Conservation (phyloP, 176 grass and related monocot species). For the Ensete ventricosum region DNA sequence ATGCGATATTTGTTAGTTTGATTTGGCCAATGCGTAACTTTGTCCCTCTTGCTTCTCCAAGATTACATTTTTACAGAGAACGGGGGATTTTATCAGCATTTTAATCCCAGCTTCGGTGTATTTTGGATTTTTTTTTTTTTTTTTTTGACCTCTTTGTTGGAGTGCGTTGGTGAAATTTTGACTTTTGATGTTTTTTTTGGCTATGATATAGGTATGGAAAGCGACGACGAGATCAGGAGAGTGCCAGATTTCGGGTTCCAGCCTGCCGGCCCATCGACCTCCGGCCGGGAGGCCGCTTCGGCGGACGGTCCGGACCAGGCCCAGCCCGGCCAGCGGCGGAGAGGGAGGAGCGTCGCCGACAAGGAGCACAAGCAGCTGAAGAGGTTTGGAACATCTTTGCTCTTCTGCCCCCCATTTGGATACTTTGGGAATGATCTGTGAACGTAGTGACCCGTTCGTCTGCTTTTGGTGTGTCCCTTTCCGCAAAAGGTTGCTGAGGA, state of each 20-base stretch:
- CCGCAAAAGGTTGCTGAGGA: conserved; percentile 14
- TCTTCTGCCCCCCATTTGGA: neutral
- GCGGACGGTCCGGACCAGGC: conserved; percentile 7
- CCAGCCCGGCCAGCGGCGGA: conserved; percentile 48
- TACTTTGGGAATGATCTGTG: neutral
- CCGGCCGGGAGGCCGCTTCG: conserved; percentile 48
- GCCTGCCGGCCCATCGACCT: conserved; percentile 33
- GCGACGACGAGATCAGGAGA: conserved; percentile 93
- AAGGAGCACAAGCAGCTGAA: conserved; percentile 98
- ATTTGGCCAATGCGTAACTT: neutral
- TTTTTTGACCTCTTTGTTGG: neutral
- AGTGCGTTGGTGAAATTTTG: neutral
- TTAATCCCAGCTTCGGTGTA: neutral
- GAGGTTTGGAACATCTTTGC: conserved; percentile 14
- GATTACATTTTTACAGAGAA: neutral
- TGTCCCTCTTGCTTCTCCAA: neutral
- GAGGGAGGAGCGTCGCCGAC: conserved; percentile 71
- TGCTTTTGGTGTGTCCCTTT: neutral
- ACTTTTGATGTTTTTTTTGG: neutral
- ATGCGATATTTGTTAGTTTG: neutral
- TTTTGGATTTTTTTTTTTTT: neutral
- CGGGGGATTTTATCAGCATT: no score
- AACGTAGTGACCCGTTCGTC: neutral
- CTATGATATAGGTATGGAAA: conserved; percentile 50
- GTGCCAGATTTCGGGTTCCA: conserved; percentile 81